Evolutionary conservation across 768 basidiomycete species (phyloP).

Genomic region (Imleria badia): DNA sequence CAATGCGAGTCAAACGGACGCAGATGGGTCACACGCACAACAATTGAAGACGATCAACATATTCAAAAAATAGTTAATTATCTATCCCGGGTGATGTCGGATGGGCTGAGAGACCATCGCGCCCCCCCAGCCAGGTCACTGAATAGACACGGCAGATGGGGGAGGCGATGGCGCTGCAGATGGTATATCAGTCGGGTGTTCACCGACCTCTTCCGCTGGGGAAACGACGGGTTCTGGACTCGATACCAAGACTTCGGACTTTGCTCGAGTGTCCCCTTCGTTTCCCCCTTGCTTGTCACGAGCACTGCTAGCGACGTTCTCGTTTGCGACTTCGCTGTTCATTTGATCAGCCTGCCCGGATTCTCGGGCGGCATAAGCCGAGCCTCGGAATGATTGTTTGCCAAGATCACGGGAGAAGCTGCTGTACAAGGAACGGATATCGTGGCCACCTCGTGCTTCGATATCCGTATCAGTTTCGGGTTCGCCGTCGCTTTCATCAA

Average conservation of each 20-base stretch:
- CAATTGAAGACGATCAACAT: slow-evolving; percentile 35
- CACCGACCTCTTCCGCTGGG: slow-evolving; percentile 24
- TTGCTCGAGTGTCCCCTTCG: slow-evolving; percentile 11
- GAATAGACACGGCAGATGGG: slow-evolving; percentile 30
- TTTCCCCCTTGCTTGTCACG: slow-evolving; percentile 8
- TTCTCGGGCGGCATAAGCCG: slow-evolving; percentile 28
- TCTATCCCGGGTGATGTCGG: slow-evolving; percentile 22
- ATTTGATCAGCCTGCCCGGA: slow-evolving; percentile 16
- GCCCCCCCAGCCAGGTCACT: slow-evolving; percentile 14
- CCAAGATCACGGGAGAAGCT: slow-evolving; percentile 34
- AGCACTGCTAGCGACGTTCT: slow-evolving; percentile 10
- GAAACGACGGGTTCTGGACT: slow-evolving; percentile 22
- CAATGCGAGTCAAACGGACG: slow-evolving; percentile 7
- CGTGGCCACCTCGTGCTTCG: slow-evolving; percentile 27
- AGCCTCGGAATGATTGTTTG: slow-evolving; percentile 24
- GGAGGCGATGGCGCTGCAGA: slow-evolving; percentile 31
- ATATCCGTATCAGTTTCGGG: slow-evolving; percentile 34
- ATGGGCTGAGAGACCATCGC: slow-evolving; percentile 1
- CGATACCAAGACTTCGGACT: slow-evolving; percentile 13
- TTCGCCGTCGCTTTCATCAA: slow-evolving; percentile 36
- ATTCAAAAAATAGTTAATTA: slow-evolving; percentile 33
- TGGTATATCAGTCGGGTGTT: slow-evolving; percentile 22
- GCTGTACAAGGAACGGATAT: slow-evolving; percentile 33
- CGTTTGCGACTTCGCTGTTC: slow-evolving; percentile 22
- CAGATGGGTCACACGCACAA: slow-evolving; percentile 15